Percentiles rank a stretch among this genome's conserved stretches.
Conservation (phyloP, 164 flowering plant species). For the Magnolia officinalis region DNA sequence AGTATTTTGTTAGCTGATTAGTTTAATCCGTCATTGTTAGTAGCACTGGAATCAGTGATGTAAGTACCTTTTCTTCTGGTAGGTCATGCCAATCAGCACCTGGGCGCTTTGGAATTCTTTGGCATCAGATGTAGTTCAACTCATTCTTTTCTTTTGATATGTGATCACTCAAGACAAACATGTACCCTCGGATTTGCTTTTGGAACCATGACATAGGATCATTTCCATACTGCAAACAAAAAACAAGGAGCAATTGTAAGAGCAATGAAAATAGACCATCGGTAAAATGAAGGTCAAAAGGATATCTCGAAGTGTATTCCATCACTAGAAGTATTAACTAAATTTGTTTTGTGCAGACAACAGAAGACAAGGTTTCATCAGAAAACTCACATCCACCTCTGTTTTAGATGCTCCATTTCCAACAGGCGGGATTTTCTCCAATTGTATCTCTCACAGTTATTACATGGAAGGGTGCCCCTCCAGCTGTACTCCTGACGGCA, state of each 20-base stretch:
- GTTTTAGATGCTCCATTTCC: conserved; percentile 59
- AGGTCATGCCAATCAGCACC: no score
- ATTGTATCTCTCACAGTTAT: no score
- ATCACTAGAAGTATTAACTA: neutral
- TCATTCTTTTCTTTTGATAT: conserved; percentile 81
- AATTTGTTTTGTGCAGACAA: neutral
- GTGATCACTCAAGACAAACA: conserved; percentile 57
- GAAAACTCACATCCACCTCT: conserved; percentile 90
- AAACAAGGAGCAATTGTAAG: conserved; percentile 3
- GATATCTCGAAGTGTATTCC: neutral
- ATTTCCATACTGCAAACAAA: conserved; percentile 48
- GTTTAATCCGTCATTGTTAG: no score
- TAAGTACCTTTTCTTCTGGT: no score
- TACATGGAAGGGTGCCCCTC: conserved; percentile 78
- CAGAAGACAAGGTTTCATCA: conserved; percentile 44
- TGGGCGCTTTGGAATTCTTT: no score
- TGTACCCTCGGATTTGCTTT: conserved; percentile 66
- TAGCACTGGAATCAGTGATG: no score
- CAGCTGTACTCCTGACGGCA: conserved; percentile 79
- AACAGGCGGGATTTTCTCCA: no score
- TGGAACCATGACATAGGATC: conserved; percentile 89
- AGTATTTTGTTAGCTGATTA: no score
- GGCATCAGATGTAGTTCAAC: no score
- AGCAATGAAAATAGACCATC: neutral
- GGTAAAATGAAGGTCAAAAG: neutral